Evolutionary conservation across 2,329 filamentous ascomycete species (phyloP), one percentile per base, ranked within the genome.

Genomic region (Penicillium sumatraense): DNA sequence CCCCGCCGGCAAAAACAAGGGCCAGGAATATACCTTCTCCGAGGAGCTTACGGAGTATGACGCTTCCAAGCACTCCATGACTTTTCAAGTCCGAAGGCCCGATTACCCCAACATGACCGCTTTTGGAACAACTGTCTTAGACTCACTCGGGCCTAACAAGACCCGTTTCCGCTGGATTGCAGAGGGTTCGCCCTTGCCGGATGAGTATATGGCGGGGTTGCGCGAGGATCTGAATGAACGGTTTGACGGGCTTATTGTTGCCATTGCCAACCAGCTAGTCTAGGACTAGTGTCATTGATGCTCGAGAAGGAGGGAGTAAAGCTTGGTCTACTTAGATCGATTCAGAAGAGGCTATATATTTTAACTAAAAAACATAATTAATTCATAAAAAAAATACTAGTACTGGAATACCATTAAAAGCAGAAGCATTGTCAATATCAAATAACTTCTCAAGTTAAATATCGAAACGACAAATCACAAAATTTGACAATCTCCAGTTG

Each of bases 131-230:
- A 47, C 44, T 1, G 44, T 33, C 13, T 20, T 47, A 21, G 44
- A 47, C n/a, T 18, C 14, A 9, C 33, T 36, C n/a, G 33, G 33
- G n/a, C 33, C n/a, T 36, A 36, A 36, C 8, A 47, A 47, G 24
- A 47, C 44, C 16, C 44, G n/a, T 33, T 47, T 47, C n/a, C 44
- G 26, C 11, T 47, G 44, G 44, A 47, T 47, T 11, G 44, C 44
- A 3, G 44, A 47, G 27, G 44, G 44, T 21, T 47, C 44, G 13
- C 26, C 44, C 16, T 21, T 47, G 24, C 44, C 44, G 9, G 44
- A 47, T 47, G 44, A 47, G 23, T 47, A 18, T 23, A 47, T 47
- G 27, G 44, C 27, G 24, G n/a, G 33, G 33, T 31, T 47, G 44
- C 27, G 44, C 26, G 44, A 29, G 27, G 44, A 47, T 21, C 44